Evolutionary conservation across 108 stramenopile genomes (phyloP), one percentile per base, ranked within the genome.

Genomic region (Pseudonitzschia pungens): DNA sequence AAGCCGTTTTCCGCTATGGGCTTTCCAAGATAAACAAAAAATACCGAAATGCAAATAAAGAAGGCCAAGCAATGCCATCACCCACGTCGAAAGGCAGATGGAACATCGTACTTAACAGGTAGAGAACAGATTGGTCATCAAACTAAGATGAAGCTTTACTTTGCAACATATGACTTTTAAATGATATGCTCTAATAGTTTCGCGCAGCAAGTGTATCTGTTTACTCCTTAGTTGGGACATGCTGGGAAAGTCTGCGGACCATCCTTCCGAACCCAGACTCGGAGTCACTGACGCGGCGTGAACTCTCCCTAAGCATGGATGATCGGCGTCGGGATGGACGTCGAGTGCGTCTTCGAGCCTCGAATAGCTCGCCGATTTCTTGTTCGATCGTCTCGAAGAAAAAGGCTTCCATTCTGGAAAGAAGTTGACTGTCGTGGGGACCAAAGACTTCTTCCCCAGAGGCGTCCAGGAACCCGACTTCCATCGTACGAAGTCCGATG

Each of bases 231-330:
- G 16, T n/a, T 21, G 29, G 2, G 8, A 41, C n/a, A 40, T 62
- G 60, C n/a, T 31, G 29, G 10, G 60, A 62, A 32, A 62, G 18
- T 62, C 60, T 62, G 14, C 60, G 12, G n/a, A 33, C 29, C n/a
- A 62, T 62, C 33, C 32, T 62, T 12, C 60, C 60, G 33, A 62
- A 62, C 8, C 60, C 60, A 62, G 60, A 62, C 11, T 62, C 60
- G 31, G 60, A 62, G 36, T 62, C 60, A 40, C 60, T 62, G n/a
- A 62, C 60, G n/a, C 32, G 60, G n/a, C 60, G 22, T n/a, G 33
- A 33, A 21, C 32, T 33, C 16, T 62, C 60, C 15, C 60, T 32
- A 62, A 62, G 60, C n/a, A 62, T 62, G 4, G 60, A 62, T 8
- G 60, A 62, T 1, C 60, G 60, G 29, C 60, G 60, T 7, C 60